phyloP scores from a whole-genome alignment of 1,284 basidiomycete species.

The Rhodotorula sp. region DNA sequence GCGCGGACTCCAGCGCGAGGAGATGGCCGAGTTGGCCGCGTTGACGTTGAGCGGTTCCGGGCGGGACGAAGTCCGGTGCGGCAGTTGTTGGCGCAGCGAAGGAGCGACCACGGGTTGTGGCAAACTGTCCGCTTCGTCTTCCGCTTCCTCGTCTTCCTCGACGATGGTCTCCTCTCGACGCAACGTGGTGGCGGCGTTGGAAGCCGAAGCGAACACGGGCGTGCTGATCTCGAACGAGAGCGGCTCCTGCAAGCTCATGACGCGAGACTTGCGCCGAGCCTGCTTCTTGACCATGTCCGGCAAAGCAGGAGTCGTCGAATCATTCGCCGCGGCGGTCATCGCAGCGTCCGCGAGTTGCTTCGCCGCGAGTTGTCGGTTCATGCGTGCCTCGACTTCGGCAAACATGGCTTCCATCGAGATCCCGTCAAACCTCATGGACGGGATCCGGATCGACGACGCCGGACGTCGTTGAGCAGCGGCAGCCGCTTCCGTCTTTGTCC shows the following conservation, averaged over 20 bases:
- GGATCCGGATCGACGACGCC: slow-evolving; percentile 27
- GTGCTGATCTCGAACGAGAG: slow-evolving; percentile 6
- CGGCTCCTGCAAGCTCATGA: slow-evolving; percentile 33
- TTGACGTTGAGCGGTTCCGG: slow-evolving; percentile 33
- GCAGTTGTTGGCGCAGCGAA: slow-evolving; percentile 12
- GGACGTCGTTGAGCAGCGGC: not conserved
- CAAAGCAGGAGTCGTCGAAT: not conserved
- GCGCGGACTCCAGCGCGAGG: not conserved
- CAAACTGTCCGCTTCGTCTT: not conserved
- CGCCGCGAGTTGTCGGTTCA: slow-evolving; percentile 17
- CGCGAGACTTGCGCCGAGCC: slow-evolving; percentile 25
- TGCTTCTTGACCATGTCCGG: slow-evolving; percentile 1
- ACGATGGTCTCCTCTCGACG: not conserved
- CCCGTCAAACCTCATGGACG: slow-evolving; percentile 43
- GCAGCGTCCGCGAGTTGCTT: not conserved
- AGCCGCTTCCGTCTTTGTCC: not conserved
- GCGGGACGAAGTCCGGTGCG: slow-evolving; percentile 31
- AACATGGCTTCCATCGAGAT: slow-evolving; percentile 43
- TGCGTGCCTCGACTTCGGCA: slow-evolving; percentile 40
- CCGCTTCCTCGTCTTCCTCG: not conserved
- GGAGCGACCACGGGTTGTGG: not conserved
- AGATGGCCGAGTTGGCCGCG: slow-evolving; percentile 25
- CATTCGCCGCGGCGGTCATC: no score
- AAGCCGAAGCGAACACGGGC: slow-evolving; percentile 1
- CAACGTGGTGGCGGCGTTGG: not conserved